Evolutionary conservation across 1,284 basidiomycete species (phyloP), one percentile per base, ranked within the genome.

Genomic region (Amylostereum areolatum): DNA sequence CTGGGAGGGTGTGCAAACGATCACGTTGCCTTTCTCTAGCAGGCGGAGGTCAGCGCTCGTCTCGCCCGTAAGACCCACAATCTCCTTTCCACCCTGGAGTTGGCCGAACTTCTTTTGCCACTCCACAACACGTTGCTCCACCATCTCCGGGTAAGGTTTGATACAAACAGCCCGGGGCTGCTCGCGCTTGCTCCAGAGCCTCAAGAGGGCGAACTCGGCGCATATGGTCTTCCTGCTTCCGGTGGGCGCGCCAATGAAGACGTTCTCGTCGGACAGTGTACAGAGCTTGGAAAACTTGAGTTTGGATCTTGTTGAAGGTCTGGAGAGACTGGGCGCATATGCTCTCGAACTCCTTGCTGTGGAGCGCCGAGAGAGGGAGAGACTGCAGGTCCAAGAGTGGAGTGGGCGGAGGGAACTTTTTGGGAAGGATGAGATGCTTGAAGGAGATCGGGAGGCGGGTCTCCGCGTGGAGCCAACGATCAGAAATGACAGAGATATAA

Each of bases 291-390:
- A 98, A 99, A 34, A 97, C 93, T 69, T 99, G 97, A 0, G 94
- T 99, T 66, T 99, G 97, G 57, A 98, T 97, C 72, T 97, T 98
- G 80, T 99, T 99, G 78, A 98, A 97, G 1, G 79, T 81, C 53
- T 83, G 74, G 55, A 96, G 86, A 0, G 78, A 79, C 12, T 77
- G 79, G 0, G 83, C 79, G 66, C 97, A 99, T 40, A 97, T 80
- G 4, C 75, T 73, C 64, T 98, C 91, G 56, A 88, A 97, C 52
- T 92, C 90, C 62, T 85, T 82, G 75, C 95, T 96, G 68, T 96
- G 92, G 3, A 99, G 74, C 1, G 93, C 94, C 0, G 90, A 83
- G 6, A 97, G 75, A 0, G 96, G 95, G 0, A 97, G 80, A 1
- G 89, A 74, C 65, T 99, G 96, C 7, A 99, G 80, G 56, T 98